Conservation (phyloP, 2,329 filamentous ascomycete genomes). For the Stenocarpella maydis region DNA sequence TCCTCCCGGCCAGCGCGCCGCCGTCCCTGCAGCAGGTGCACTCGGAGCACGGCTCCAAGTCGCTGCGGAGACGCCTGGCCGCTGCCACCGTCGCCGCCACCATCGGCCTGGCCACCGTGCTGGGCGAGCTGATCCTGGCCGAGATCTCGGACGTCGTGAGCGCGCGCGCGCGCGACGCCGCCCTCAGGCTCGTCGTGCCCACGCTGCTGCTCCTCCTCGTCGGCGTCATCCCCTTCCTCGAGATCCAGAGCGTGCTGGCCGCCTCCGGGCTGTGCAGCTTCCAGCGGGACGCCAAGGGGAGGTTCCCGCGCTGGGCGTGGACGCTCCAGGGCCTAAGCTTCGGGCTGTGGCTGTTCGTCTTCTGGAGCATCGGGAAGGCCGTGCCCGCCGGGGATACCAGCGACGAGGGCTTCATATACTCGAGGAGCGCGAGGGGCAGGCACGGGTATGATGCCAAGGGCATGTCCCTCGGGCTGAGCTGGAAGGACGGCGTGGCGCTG, state of each 20-base stretch:
- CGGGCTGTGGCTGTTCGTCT: slow-evolving; percentile 72
- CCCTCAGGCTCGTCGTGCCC: slow-evolving; percentile 74
- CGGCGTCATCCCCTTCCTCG: slow-evolving; percentile 78
- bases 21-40: slow-evolving; percentile 65
- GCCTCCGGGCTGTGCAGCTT: slow-evolving; percentile 69
- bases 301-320: slow-evolving; percentile 69
- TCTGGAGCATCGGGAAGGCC: slow-evolving; percentile 78
- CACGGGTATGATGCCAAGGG: slow-evolving; percentile 45
- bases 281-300: slow-evolving; percentile 63
- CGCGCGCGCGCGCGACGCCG: slow-evolving; percentile 70
- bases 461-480: slow-evolving; percentile 40
- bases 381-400: slow-evolving; percentile 53
- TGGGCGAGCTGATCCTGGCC: slow-evolving; percentile 83
- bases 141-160: slow-evolving; percentile 83
- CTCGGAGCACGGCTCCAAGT: slow-evolving; percentile 64
- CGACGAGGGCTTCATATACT: slow-evolving; percentile 39
- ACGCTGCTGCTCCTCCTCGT: slow-evolving; percentile 77
- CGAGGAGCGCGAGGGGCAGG: slow-evolving; percentile 35
- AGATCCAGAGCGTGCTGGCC: slow-evolving; percentile 72
- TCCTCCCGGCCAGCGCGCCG: slow-evolving; percentile 70
- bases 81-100: slow-evolving; percentile 78
- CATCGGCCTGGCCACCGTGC: slow-evolving; percentile 77
- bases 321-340: slow-evolving; percentile 69
- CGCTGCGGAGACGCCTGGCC: slow-evolving; percentile 58
- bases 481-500: slow-evolving; percentile 35